phyloP scores from a whole-genome alignment of 2,329 filamentous ascomycete species.

The Boeremia lycopersici region DNA sequence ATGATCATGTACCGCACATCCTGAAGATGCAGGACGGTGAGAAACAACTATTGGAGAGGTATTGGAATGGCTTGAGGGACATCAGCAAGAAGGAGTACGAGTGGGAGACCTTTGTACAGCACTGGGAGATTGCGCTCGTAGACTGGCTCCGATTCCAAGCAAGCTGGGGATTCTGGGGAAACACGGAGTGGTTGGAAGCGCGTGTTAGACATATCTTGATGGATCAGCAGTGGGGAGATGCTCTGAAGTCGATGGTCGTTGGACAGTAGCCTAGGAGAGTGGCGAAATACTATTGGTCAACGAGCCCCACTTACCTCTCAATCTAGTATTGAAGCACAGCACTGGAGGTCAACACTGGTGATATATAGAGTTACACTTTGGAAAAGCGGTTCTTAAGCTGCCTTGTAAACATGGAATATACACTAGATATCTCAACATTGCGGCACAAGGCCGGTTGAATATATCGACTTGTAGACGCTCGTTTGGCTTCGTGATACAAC shows the following conservation, averaged over 20 bases:
- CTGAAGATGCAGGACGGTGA: conserved; percentile 61
- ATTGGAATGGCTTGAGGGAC: conserved; percentile 50
- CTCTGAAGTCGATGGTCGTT: conserved; percentile 11
- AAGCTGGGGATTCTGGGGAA: conserved; percentile 48
- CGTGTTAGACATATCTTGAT: conserved; percentile 36
- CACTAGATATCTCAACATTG: not conserved
- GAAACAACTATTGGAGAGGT: conserved; percentile 57
- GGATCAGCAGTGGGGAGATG: conserved; percentile 28
- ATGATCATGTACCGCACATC: conserved; percentile 41
- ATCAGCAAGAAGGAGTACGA: conserved; percentile 52
- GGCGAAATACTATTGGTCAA: not conserved
- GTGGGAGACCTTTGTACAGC: conserved; percentile 61
- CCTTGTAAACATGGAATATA: not conserved
- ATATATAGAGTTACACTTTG: too few relatives aligned
- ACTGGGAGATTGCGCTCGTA: conserved; percentile 71
- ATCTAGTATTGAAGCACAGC: not conserved
- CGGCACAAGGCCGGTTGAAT: conserved; percentile 13
- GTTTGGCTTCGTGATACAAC: conserved; percentile 32
- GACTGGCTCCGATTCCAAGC: conserved; percentile 64
- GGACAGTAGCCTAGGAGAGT: not conserved
- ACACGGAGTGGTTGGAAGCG: conserved; percentile 45
- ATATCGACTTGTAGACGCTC: conserved; percentile 1
- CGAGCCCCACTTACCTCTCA: conserved; percentile 12
- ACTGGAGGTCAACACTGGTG: too few relatives aligned
- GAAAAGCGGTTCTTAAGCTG: too few relatives aligned